Conservation (phyloP, 805 yeast species). For the Metschnikowia cerradonensis region DNA sequence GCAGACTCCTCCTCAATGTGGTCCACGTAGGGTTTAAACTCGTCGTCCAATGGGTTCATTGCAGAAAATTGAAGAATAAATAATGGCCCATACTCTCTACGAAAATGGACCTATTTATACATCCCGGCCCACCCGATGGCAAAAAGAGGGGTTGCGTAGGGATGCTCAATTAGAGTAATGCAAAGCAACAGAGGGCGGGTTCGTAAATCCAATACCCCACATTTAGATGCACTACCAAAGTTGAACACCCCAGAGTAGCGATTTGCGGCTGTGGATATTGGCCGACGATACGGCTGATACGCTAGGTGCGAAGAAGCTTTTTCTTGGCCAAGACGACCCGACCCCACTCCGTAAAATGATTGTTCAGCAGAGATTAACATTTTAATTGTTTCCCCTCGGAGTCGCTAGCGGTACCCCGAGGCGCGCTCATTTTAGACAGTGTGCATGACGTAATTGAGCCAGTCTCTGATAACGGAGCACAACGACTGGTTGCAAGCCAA, state of each 20-base stretch:
- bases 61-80: neutral
- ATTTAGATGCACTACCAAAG: neutral
- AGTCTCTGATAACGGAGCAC: neutral
- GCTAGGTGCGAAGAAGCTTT: neutral
- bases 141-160: conserved; percentile 1
- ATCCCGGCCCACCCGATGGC: neutral
- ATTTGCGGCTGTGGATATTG: neutral
- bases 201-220: conserved; percentile 5
- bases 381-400: neutral
- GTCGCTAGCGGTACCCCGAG: neutral
- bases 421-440: neutral
- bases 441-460: neutral
- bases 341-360: no score
- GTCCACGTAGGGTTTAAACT: conserved; percentile 4
- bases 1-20: conserved; percentile 3
- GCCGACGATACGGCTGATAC: neutral
- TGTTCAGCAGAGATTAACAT: neutral
- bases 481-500: neutral
- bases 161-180: neutral
- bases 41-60: neutral
- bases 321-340: neutral
- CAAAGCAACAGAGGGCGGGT: neutral
- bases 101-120: neutral
- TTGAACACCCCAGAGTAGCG: neutral
- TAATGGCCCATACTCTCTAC: no score